These are phyloP conservation scores for Melastoma candidum DNA, from an alignment of 441 rosid species.

Conservation along the genomic window DNA sequence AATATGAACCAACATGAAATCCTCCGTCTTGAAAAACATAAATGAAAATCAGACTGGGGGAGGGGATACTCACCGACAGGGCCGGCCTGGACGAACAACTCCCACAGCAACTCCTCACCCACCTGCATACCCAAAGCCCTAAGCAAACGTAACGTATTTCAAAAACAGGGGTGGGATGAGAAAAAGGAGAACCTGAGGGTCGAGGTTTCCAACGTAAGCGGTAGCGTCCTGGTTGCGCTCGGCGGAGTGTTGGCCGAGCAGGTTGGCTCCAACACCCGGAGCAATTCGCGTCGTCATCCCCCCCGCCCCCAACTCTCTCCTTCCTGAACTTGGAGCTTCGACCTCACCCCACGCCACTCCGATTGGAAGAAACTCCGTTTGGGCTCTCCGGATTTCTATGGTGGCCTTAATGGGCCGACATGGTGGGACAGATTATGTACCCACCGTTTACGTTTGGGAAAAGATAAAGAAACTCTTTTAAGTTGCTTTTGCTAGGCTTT, in stretches of 20 bases:
- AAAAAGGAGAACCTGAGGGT: slow-evolving; percentile 52
- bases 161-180: background rate
- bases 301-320: too few relatives aligned
- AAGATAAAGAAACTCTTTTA: too few relatives aligned
- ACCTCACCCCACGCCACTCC: too few relatives aligned
- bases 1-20: too few relatives aligned
- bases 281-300: slow-evolving; percentile 88
- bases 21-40: background rate
- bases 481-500: too few relatives aligned
- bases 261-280: slow-evolving; percentile 94
- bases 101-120: slow-evolving; percentile 89
- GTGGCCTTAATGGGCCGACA: too few relatives aligned
- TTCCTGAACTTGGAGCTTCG: too few relatives aligned
- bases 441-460: too few relatives aligned
- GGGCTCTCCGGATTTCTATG: too few relatives aligned
- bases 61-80: slow-evolving; percentile 63
- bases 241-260: slow-evolving; percentile 93
- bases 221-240: slow-evolving; percentile 98
- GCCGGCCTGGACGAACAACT: slow-evolving; percentile 89
- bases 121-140: slow-evolving; percentile 25
- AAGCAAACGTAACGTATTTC: background rate
- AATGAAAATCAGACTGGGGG: background rate
- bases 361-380: too few relatives aligned
- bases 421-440: too few relatives aligned
- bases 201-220: slow-evolving; percentile 91